Evolutionary conservation across 1,284 basidiomycete species (phyloP), one percentile per base, ranked within the genome.

Genomic region (Austropuccinia psidii): DNA sequence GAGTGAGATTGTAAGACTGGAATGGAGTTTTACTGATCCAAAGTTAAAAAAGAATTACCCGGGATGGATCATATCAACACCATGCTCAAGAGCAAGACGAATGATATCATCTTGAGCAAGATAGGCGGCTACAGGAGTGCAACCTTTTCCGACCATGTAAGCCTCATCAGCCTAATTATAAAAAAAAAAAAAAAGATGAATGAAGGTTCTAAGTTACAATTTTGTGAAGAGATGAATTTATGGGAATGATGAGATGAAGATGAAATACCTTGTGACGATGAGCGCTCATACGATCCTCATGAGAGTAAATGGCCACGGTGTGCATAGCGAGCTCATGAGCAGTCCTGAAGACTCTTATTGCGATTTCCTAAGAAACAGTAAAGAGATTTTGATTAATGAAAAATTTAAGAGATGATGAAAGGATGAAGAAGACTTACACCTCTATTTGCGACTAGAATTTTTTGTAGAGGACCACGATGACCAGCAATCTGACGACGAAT

Each of bases 311-410:
- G 55, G 96, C 95, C 73, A 98, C 96, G 66, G 95, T 97, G 81
- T 95, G 91, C 93, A 98, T 96, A 41, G 94, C 96, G 75, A 99
- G 87, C 82, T 99, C 96, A 84, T 98, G 95, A 69, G 96, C 92
- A 1, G 96, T 98, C 80, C 96, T 87, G 86, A 98, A 97, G 65
- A 99, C 93, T 81, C 96, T 90, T 79, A 98, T 94, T 37, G 96
- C 96, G 81, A 99, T 99, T 89, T 99, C 95, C 91, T 94, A 78
- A 11, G 2, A 76, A 54, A 39, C 39, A 62, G 29, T 74, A 49
- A 17, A 35, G 74, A 52, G 50, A 67, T 75, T 54, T 73, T 61
- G 19, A 31, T 41, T 15, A n/a, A 55, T 43, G 21, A 27, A 43
- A n/a, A 52, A 35, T 15, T 50, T 43, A 24, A 33, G 35, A 37